Conservation (phyloP, 192 early-diverging fungal genomes). For the Thamnidium elegans region DNA sequence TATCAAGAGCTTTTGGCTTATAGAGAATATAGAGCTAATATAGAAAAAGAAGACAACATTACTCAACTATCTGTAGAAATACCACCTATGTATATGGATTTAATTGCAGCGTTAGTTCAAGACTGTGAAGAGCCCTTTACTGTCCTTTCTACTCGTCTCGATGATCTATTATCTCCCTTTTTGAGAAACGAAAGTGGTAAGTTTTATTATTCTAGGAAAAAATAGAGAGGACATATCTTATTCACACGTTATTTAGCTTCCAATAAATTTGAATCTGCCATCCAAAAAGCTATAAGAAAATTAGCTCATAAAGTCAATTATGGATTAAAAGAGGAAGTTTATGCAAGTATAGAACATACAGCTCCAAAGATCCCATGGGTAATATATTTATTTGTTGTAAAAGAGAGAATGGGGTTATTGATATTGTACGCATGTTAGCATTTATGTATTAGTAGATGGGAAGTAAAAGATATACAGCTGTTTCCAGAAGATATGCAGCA, state of each 20-base stretch:
- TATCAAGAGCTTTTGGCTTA: background rate
- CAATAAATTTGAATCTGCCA: background rate
- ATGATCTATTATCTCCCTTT: slow-evolving; percentile 29
- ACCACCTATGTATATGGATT: slow-evolving; percentile 1
- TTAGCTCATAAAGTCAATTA: background rate
- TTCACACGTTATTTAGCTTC: background rate
- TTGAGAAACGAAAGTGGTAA: slow-evolving; percentile 25
- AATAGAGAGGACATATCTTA: background rate
- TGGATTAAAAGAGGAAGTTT: background rate
- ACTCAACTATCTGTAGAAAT: background rate
- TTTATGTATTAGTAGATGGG: slow-evolving; percentile 50
- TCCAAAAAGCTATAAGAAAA: background rate
- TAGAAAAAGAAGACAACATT: no score
- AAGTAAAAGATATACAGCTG: slow-evolving; percentile 42
- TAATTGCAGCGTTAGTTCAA: slow-evolving; percentile 19
- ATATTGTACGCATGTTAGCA: slow-evolving; percentile 16
- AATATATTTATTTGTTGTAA: background rate
- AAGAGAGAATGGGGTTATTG: background rate
- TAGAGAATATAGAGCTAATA: background rate
- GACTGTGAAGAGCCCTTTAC: slow-evolving; percentile 26
- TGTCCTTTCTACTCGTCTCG: slow-evolving; percentile 17
- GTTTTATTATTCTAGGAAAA: background rate
- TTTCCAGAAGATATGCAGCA: slow-evolving; percentile 47
- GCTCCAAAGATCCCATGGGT: slow-evolving; percentile 7
- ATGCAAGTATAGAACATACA: background rate